Evolutionary conservation across 1,284 basidiomycete genomes (phyloP), one percentile per base, ranked within the genome.

Genomic region (Agroathelia rolfsii): DNA sequence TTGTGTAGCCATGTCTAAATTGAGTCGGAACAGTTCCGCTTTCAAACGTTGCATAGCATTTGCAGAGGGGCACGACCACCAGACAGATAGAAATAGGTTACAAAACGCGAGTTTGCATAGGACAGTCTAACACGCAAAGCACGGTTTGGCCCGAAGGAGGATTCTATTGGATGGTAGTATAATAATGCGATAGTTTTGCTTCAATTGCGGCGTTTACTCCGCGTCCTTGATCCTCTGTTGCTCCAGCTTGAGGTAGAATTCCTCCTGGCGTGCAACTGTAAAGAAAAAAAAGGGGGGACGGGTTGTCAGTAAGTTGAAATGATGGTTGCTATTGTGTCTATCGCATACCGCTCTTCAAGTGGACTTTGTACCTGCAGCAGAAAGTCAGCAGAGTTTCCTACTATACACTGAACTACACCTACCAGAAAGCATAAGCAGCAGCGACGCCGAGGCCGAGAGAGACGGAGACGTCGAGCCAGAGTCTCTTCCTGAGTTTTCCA

Each of bases 401-500:
- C 30, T 40, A 39, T n/a, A n/a, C n/a, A n/a, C n/a, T n/a, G n/a
- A n/a, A n/a, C n/a, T 43, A 38, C 27, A 53, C 81, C 47, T 41
- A 88, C 86, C 86, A 90, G 63, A 71, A 90, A 5, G 67, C 66
- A 51, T 85, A 89, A 27, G 72, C 86, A 15, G 68, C 64, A 35
- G 72, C 63, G 38, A 76, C 43, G 21, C 84, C 86, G 34, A 90
- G 69, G 43, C 82, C 85, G 27, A 89, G 53, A 22, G 73, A 67
- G 46, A 71, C 64, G 35, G 72, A 65, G 43, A 89, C 47, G 53
- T 90, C 87, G 41, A 85, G 71, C 72, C 84, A 84, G 58, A 89
- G 74, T 47, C 75, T 69, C 63, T 89, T 90, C 64, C 86, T 82
- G 60, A 89, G 80, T 62, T 75, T 87, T 55, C 86, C 87, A 37